Percentiles rank a stretch among this genome's conserved stretches.
These are phyloP conservation scores for Paracoccidioides lutzii DNA, from an alignment of 2,329 filamentous ascomycete species.

Conservation along the genomic window DNA sequence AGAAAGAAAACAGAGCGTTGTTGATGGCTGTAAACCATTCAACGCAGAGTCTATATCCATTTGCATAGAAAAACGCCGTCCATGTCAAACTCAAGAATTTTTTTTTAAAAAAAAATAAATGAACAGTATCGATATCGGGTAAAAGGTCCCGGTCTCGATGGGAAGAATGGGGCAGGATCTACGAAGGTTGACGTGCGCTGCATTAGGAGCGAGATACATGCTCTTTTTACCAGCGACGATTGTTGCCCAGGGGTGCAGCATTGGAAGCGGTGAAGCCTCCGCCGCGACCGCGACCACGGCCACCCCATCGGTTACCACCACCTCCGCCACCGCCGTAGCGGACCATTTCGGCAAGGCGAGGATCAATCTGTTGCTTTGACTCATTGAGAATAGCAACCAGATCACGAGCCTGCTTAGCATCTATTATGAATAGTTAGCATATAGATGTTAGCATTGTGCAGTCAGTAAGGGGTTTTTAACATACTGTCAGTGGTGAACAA, in stretches of 20 bases:
- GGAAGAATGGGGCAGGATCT: background rate
- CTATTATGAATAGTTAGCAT: conserved; percentile 31
- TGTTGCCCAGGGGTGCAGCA: conserved; percentile 43
- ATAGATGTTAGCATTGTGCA: background rate
- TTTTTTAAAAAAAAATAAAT: background rate
- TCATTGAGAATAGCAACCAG: conserved; percentile 84
- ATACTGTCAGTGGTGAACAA: conserved; percentile 98
- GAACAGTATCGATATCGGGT: background rate
- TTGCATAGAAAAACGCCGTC: conserved; percentile 1
- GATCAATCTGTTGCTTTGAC: conserved; percentile 96
- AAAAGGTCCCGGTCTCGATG: background rate
- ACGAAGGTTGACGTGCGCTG: background rate
- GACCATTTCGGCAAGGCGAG: conserved; percentile 88
- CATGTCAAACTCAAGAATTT: background rate
- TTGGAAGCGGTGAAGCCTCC: conserved; percentile 48
- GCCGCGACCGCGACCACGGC: conserved; percentile 53
- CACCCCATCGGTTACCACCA: conserved; percentile 54
- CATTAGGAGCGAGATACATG: background rate
- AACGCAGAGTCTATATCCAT: conserved; percentile 2
- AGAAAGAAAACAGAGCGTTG: background rate
- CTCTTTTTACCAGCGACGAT: conserved; percentile 42
- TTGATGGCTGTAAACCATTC: background rate
- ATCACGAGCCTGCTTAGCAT: conserved; percentile 92
- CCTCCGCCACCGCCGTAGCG: conserved; percentile 80
- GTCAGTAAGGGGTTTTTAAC: conserved; percentile 31